Conservation (phyloP, 805 yeast genomes). For the Sugiyamaella chiloensis region DNA sequence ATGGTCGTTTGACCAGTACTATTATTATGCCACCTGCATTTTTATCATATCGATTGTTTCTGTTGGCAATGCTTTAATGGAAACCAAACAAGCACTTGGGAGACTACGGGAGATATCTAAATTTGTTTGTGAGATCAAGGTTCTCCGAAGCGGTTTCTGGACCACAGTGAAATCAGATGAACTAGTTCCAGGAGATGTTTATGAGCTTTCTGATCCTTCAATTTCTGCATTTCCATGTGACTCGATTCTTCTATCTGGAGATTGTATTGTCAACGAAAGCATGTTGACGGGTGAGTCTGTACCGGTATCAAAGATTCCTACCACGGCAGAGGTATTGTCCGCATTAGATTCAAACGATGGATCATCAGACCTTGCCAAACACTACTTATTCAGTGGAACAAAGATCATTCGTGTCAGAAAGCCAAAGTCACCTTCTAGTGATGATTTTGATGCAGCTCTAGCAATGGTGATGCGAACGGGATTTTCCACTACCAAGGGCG, state of each 20-base stretch:
- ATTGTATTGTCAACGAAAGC: constrained; percentile 94
- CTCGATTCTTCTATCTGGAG: constrained; percentile 81
- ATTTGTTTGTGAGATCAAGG: constrained; percentile 79
- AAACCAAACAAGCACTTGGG: constrained; percentile 71
- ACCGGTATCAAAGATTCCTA: constrained; percentile 81
- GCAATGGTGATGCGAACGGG: constrained; percentile 91
- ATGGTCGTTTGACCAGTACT: constrained; percentile 91
- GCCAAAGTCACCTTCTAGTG: constrained; percentile 38
- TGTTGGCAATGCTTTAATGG: constrained; percentile 75
- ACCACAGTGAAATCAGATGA: constrained; percentile 70
- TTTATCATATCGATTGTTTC: constrained; percentile 81
- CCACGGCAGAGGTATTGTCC: constrained; percentile 55
- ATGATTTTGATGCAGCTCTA: constrained; percentile 66
- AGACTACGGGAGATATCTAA: constrained; percentile 71
- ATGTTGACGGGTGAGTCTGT: constrained; percentile 99
- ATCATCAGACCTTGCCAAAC: constrained; percentile 56
- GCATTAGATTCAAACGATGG: constrained; percentile 45
- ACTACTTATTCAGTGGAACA: constrained; percentile 85
- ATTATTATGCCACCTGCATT: constrained; percentile 91
- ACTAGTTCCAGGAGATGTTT: constrained; percentile 93
- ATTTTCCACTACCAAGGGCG: constrained; percentile 92
- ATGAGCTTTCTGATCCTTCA: constrained; percentile 86
- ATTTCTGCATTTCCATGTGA: constrained; percentile 80
- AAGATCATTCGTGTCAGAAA: constrained; percentile 78
- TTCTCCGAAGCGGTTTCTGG: constrained; percentile 93